Evolutionary conservation across 345 rosid genomes (phyloP).

Genomic region (Passiflora organensis): DNA sequence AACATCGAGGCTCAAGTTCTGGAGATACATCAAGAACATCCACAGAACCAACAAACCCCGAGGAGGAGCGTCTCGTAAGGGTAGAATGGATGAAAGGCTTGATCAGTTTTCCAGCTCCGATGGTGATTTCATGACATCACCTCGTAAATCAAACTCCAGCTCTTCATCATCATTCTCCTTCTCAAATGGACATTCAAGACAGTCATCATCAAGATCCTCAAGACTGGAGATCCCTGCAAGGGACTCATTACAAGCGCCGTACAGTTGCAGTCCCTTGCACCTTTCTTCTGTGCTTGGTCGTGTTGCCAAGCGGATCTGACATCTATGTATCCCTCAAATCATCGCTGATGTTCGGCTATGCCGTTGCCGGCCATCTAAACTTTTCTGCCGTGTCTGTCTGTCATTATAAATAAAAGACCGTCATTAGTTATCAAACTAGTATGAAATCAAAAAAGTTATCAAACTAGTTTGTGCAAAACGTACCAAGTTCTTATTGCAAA

Average conservation of each 20-base stretch:
- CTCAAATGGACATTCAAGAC: constrained; percentile 1
- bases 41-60: not conserved
- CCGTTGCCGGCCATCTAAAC: no score
- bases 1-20: constrained; percentile 32
- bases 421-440: no score
- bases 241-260: not conserved
- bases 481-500: no score
- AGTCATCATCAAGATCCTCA: not conserved
- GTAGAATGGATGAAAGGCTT: not conserved
- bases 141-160: constrained; percentile 2
- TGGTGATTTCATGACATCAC: constrained; percentile 6
- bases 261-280: constrained; percentile 8
- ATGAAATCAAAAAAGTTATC: no score
- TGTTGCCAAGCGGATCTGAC: no score
- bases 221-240: constrained; percentile 4
- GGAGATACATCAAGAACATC: constrained; percentile 10
- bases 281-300: not conserved
- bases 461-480: no score
- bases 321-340: no score
- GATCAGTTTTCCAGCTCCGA: constrained; percentile 9
- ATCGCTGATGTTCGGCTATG: no score
- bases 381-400: no score
- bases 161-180: constrained; percentile 1
- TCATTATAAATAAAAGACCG: no score
- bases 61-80: not conserved